phyloP scores from a whole-genome alignment of 345 rosid genomes.

The Carallia brachiata region DNA sequence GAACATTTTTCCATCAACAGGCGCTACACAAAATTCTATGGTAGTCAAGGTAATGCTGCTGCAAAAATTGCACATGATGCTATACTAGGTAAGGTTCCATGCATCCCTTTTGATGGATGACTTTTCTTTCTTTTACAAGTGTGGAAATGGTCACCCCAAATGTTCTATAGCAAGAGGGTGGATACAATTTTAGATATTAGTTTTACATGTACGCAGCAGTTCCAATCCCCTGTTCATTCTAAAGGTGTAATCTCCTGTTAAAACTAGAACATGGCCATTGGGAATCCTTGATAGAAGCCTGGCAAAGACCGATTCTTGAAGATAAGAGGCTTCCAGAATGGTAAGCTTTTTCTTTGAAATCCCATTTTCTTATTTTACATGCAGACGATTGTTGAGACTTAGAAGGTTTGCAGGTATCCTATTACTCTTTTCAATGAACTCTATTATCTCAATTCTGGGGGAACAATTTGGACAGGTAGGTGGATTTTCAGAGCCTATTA shows the following conservation, averaged over 20 bases:
- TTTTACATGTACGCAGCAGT: no score
- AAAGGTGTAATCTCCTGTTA: conserved; percentile 18
- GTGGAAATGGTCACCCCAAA: background rate
- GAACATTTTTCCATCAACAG: conserved; percentile 31
- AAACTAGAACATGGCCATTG: conserved; percentile 60
- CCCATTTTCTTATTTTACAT: conserved; percentile 3
- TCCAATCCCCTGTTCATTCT: no score
- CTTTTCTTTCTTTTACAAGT: background rate
- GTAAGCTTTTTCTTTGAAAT: conserved; percentile 34
- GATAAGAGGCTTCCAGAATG: conserved; percentile 88
- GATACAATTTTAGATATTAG: background rate
- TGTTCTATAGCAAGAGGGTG: background rate
- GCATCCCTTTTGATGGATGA: background rate
- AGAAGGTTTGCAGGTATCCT: conserved; percentile 61
- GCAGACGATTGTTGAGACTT: background rate
- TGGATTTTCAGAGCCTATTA: background rate
- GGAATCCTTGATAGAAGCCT: conserved; percentile 81
- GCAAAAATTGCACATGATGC: conserved; percentile 79
- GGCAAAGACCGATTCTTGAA: conserved; percentile 89
- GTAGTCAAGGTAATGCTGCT: conserved; percentile 67
- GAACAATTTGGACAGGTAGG: conserved; percentile 89
- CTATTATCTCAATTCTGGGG: conserved; percentile 86
- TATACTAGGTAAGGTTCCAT: conserved; percentile 48
- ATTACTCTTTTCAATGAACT: conserved; percentile 87
- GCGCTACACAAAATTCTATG: conserved; percentile 86